These are phyloP conservation scores for Trichoderma sp. DNA, from an alignment of 2,329 filamentous ascomycete genomes.

Conservation along the genomic window DNA sequence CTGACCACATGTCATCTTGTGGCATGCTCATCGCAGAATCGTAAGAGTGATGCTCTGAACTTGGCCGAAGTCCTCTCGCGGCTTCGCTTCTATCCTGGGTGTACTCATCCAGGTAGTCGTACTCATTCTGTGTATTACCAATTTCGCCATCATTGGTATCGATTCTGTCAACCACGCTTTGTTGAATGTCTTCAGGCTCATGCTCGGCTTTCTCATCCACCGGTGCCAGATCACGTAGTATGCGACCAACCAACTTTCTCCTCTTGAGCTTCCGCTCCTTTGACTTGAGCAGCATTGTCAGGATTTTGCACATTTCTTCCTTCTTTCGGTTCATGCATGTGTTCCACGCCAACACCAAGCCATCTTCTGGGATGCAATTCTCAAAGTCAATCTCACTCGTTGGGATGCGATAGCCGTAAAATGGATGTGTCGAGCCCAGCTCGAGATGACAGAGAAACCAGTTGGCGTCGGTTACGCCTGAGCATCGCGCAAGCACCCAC, in stretches of 20 bases:
- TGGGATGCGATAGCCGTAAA: slow-evolving; percentile 21
- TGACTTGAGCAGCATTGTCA: background rate
- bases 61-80: background rate
- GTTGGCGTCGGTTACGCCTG: slow-evolving; percentile 12
- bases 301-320: slow-evolving; percentile 20
- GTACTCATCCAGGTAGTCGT: background rate
- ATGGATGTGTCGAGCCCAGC: slow-evolving; percentile 19
- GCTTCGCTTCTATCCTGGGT: background rate
- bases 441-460: slow-evolving; percentile 24
- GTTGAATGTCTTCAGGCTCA: background rate
- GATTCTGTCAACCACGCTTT: background rate
- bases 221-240: background rate
- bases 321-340: slow-evolving; percentile 24
- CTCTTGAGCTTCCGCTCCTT: slow-evolving; percentile 14
- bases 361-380: background rate
- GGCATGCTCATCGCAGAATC: background rate
- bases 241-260: background rate
- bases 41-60: background rate
- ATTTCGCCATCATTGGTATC: background rate
- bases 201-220: background rate
- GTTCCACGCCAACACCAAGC: slow-evolving; percentile 15
- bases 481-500: slow-evolving; percentile 22
- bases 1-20: slow-evolving; percentile 7
- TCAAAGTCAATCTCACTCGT: slow-evolving; percentile 21
- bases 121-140: background rate